Evolutionary conservation across 306 rosid species (phyloP).

Genomic region (Sindora glabra): DNA sequence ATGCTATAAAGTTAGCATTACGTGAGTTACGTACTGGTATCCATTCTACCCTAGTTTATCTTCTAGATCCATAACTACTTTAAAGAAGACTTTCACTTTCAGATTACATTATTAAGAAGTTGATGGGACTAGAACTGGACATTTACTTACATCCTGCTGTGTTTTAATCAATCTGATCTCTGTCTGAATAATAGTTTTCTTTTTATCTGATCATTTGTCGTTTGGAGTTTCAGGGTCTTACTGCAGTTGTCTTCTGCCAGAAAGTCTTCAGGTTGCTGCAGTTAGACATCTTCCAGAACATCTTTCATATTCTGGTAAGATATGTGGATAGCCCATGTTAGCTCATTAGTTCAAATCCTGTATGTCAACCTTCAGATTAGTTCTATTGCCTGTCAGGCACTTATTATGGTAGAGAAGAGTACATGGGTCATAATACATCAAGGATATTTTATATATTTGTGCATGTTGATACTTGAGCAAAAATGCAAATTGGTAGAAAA

Average conservation of each 20-base stretch:
- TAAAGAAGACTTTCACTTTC: too few species aligned
- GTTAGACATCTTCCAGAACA: constrained; percentile 81
- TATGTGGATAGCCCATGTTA: background rate
- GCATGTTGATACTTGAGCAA: background rate
- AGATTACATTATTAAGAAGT: too few species aligned
- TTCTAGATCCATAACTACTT: too few species aligned
- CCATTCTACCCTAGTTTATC: background rate
- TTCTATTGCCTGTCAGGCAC: constrained; percentile 3
- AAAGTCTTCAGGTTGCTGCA: constrained; percentile 73
- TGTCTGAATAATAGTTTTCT: constrained; percentile 4
- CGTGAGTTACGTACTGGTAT: background rate
- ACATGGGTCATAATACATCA: background rate
- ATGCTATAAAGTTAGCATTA: background rate
- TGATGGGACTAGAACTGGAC: background rate
- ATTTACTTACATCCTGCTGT: background rate
- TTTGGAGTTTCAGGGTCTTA: constrained; percentile 78
- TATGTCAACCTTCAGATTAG: constrained; percentile 2
- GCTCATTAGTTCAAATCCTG: background rate
- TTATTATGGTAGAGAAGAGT: background rate
- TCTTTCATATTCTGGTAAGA: constrained; percentile 55
- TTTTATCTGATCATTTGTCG: constrained; percentile 21
- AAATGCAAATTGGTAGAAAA: background rate
- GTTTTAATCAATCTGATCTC: background rate
- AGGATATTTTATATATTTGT: background rate
- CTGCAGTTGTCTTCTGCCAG: constrained; percentile 97